These are phyloP conservation scores for Saccharomycopsis schoenii DNA, from an alignment of 805 yeast genomes.

Conservation along the genomic window DNA sequence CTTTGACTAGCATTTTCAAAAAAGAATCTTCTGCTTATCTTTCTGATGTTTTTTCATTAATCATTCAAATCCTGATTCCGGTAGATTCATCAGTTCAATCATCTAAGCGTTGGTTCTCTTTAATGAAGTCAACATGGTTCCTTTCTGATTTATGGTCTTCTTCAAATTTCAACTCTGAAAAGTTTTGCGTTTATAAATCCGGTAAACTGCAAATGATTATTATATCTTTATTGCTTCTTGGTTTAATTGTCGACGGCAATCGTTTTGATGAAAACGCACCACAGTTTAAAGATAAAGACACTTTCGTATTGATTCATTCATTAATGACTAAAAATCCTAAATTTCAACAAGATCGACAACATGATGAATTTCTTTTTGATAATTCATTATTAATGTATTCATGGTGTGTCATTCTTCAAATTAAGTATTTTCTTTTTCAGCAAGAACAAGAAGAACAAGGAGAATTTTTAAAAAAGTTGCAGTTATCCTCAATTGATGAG, in stretches of 20 bases:
- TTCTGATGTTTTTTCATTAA: conserved; percentile 28
- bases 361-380: conserved; percentile 18
- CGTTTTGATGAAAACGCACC: conserved; percentile 30
- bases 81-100: conserved; percentile 28
- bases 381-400: conserved; percentile 48
- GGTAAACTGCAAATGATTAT: conserved; percentile 24
- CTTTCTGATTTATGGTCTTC: conserved; percentile 18
- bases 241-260: conserved; percentile 42
- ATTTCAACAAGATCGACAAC: not conserved
- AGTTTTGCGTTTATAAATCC: conserved; percentile 19
- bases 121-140: conserved; percentile 32
- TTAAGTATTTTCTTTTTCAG: conserved; percentile 38
- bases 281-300: conserved; percentile 31
- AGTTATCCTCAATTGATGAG: not conserved
- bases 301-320: conserved; percentile 33
- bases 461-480: conserved; percentile 3
- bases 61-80: conserved; percentile 32
- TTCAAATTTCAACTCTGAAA: conserved; percentile 20
- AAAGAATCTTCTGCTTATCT: not conserved
- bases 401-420: conserved; percentile 55
- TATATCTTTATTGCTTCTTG: conserved; percentile 43
- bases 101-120: conserved; percentile 44
- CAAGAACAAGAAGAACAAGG: conserved; percentile 20
- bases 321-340: conserved; percentile 8
- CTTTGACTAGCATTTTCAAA: not conserved